phyloP scores from a whole-genome alignment of 2,329 filamentous ascomycete species.

The Colletotrichum sp. region DNA sequence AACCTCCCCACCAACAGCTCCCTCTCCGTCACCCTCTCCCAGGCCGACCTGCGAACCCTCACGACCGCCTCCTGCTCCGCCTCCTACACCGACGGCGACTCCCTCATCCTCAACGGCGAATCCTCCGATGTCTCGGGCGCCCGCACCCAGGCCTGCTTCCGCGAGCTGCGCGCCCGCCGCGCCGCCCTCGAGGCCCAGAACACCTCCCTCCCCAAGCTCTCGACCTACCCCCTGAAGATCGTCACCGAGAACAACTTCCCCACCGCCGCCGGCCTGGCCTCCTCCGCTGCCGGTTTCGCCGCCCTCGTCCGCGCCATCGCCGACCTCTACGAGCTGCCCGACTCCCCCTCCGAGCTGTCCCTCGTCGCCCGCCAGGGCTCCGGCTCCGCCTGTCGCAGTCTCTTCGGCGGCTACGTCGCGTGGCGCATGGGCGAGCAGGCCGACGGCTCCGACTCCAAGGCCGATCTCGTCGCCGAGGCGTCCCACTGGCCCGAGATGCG shows the following conservation, averaged over 20 bases:
- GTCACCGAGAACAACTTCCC: conserved; percentile 99
- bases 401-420: conserved; percentile 95
- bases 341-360: conserved; percentile 82
- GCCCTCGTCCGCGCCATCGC: conserved; percentile 85
- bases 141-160: conserved; percentile 93
- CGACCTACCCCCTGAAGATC: conserved; percentile 77
- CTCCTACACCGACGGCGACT: conserved; percentile 69
- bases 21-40: conserved; percentile 93
- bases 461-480: conserved; percentile 86
- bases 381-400: conserved; percentile 88
- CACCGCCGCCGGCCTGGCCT: conserved; percentile 88
- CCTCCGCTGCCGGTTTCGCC: conserved; percentile 73
- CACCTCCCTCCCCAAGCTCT: conserved; percentile 80
- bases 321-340: conserved; percentile 85
- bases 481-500: conserved; percentile 96
- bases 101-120: conserved; percentile 83
- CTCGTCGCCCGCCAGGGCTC: conserved; percentile 92
- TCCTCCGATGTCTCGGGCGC: conserved; percentile 85
- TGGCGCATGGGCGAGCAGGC: conserved; percentile 81
- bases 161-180: conserved; percentile 81
- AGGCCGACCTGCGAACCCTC: conserved; percentile 91
- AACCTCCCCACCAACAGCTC: conserved; percentile 99
- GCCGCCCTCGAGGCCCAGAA: conserved; percentile 75
- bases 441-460: conserved; percentile 87
- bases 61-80: conserved; percentile 92